Base-by-base conservation (phyloP, 2,329 filamentous ascomycete species). In the Graphiopsis chlorocephala region DNA sequence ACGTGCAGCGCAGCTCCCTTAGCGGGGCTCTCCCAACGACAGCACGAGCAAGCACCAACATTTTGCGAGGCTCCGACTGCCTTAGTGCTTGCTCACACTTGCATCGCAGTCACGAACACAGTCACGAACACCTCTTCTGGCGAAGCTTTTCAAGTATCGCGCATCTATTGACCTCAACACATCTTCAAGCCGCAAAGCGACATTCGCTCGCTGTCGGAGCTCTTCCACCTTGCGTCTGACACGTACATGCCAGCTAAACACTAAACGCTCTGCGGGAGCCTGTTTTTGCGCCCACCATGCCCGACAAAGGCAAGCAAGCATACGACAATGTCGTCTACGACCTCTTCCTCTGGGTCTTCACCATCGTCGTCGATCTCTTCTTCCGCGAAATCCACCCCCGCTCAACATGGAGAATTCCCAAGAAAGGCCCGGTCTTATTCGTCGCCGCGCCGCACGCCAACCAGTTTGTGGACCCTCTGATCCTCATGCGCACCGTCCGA, bases 381-480 rank as follows among this genome's bases (percentile, higher is more conserved):
- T 99, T 99, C 83, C 90, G 95, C 71, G 95, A 99, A 79, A 92
- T 99, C 17, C 93, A 98, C 76, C 95, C 95, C 14, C 87, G 95
- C 69, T 93, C 93, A 70, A 92, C 93, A 68, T 99, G 95, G 93
- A 94, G 93, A 78, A 91, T 99, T 52, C 95, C 95, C 52, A 88
- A 90, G 73, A 86, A 87, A 68, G 95, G 93, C 0, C 93, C 95
- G 1, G 87, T 99, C 68, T 91, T 99, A 66, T 95, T 99, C 74
- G 95, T 99, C 70, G 95, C 93, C 52, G 95, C 94, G 63, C 95
- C 95, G 70, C 95, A 99, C 83, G 94, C 94, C 66, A 99, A 99
- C 77, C 92, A 95, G 89, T 99, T 99, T 72, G 93, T 98, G 75
- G 95, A 99, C 74, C 94, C 93, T 62, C 85, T 99, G 60, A 90